Evolutionary conservation across 768 basidiomycete species (phyloP).

Genomic region (Pleurotus pulmonarius): DNA sequence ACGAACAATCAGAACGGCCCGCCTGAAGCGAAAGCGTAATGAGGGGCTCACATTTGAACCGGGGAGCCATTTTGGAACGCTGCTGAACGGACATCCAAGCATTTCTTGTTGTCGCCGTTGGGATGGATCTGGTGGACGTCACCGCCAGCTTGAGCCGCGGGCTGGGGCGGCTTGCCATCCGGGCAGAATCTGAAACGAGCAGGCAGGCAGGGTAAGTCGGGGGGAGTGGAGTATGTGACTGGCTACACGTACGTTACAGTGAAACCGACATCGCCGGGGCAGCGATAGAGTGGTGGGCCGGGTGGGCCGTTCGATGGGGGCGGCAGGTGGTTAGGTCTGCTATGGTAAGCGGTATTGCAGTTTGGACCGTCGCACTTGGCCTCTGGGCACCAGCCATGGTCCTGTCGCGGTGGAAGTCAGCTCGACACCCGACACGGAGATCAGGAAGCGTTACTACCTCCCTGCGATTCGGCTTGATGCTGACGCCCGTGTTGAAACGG

Average conservation of each 20-base stretch:
- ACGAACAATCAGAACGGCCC: no score
- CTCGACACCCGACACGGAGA: background rate
- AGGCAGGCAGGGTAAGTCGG: background rate
- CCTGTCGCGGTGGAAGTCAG: background rate
- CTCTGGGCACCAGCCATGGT: background rate
- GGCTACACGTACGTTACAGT: conserved; percentile 1
- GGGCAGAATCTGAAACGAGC: conserved; percentile 4
- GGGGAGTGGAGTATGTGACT: background rate
- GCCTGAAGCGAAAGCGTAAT: no score
- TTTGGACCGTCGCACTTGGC: conserved; percentile 1
- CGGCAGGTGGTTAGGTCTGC: conserved; percentile 1
- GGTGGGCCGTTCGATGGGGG: background rate
- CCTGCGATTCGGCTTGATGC: conserved; percentile 1
- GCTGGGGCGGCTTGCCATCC: background rate
- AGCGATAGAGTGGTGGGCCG: conserved; percentile 1
- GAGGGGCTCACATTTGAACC: conserved; percentile 1
- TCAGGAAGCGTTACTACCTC: background rate
- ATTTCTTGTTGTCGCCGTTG: conserved; percentile 5
- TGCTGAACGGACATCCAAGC: background rate
- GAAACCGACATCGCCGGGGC: conserved; percentile 4
- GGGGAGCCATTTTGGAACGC: background rate
- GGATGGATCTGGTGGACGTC: conserved; percentile 5
- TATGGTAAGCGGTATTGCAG: background rate
- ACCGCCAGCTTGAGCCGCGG: background rate
- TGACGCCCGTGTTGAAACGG: conserved; percentile 7